These are phyloP conservation scores for Pythium oligandrum DNA, from an alignment of 352 stramenopile genomes.

Conservation along the genomic window DNA sequence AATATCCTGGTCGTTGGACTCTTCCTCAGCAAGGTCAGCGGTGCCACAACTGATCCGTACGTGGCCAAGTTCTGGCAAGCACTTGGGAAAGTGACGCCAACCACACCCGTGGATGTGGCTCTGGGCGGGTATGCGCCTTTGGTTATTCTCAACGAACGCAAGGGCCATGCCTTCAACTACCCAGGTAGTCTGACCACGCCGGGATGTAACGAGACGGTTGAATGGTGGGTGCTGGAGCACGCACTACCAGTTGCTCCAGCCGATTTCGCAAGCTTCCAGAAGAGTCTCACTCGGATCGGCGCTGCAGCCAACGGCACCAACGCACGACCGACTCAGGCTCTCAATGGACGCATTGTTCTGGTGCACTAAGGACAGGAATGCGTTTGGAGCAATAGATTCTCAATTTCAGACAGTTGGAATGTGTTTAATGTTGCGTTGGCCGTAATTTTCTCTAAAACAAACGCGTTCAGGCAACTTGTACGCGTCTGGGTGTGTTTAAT, in stretches of 20 bases:
- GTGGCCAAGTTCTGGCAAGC: constrained; percentile 26
- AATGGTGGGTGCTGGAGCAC: constrained; percentile 15
- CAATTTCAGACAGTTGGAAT: no score
- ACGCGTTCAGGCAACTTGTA: no score
- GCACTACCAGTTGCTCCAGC: constrained; percentile 6
- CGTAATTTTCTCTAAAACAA: no score
- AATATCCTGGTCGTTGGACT: constrained; percentile 6
- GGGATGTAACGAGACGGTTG: constrained; percentile 16
- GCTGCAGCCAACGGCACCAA: constrained; percentile 8
- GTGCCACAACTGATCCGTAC: constrained; percentile 20
- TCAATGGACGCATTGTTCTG: constrained; percentile 14
- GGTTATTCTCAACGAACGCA: not conserved
- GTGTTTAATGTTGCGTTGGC: no score
- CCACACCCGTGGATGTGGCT: not conserved
- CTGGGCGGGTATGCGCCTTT: not conserved
- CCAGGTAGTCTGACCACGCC: constrained; percentile 17
- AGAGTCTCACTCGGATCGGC: constrained; percentile 2
- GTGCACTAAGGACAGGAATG: constrained; percentile 4
- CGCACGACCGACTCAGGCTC: constrained; percentile 10
- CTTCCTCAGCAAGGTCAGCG: constrained; percentile 3
- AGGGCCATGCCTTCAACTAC: constrained; percentile 13
- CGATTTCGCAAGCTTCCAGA: constrained; percentile 6
- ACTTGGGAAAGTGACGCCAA: constrained; percentile 22
- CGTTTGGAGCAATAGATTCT: no score
- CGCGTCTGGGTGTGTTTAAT: no score